phyloP scores from a whole-genome alignment of 805 yeast genomes.

The Nakazawaea peltata region DNA sequence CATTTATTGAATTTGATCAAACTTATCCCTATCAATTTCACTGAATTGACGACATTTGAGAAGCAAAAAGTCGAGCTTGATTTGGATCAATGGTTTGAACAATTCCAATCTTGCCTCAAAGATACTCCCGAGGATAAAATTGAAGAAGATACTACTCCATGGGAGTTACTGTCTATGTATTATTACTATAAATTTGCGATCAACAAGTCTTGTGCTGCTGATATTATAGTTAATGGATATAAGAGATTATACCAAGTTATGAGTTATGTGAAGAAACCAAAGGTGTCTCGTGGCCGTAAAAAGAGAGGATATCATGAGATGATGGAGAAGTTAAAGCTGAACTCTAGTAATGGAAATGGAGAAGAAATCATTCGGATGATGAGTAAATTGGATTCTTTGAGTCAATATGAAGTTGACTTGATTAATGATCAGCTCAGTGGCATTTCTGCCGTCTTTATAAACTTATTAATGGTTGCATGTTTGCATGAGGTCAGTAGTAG shows the following conservation, averaged over 20 bases:
- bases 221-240: neutral
- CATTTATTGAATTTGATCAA: constrained; percentile 24
- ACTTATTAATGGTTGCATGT: constrained; percentile 1
- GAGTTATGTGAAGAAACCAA: constrained; percentile 8
- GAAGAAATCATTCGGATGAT: neutral
- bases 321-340: neutral
- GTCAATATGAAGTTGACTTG: neutral
- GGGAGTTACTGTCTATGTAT: constrained; percentile 1
- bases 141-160: neutral
- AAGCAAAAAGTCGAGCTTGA: constrained; percentile 14
- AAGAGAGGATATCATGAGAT: constrained; percentile 5
- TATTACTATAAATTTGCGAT: constrained; percentile 5
- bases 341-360: neutral
- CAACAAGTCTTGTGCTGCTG: neutral
- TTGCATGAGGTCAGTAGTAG: neutral
- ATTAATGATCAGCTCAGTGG: constrained; percentile 3
- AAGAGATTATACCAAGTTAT: neutral
- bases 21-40: constrained; percentile 22
- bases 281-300: constrained; percentile 9
- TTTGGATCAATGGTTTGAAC: constrained; percentile 19
- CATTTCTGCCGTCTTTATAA: constrained; percentile 1
- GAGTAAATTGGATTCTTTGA: neutral
- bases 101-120: constrained; percentile 3
- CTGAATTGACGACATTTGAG: constrained; percentile 14
- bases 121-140: neutral